Evolutionary conservation across 345 rosid genomes (phyloP).

Genomic region (Aquilaria malaccensis): DNA sequence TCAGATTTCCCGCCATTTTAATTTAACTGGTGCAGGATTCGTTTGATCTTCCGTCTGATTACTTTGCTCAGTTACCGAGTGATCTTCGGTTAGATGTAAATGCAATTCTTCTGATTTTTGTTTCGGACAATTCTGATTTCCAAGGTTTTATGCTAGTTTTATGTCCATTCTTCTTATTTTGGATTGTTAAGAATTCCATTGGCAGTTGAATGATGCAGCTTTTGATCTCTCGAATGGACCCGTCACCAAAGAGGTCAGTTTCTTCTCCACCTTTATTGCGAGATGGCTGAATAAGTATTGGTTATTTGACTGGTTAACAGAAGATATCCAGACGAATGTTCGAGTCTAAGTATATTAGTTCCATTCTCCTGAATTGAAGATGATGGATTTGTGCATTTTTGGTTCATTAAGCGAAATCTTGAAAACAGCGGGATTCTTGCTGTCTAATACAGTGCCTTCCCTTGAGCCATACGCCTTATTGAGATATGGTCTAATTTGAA

Average conservation of each 20-base stretch:
- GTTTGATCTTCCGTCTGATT: conserved; percentile 82
- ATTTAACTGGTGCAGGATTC: conserved; percentile 45
- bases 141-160: not conserved
- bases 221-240: conserved; percentile 93
- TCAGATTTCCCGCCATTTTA: no score
- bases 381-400: no score
- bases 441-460: no score
- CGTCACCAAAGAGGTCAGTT: conserved; percentile 64
- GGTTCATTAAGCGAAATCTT: no score
- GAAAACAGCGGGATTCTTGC: no score
- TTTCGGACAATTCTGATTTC: not conserved
- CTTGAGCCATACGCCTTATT: no score
- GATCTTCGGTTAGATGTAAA: conserved; percentile 87
- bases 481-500: no score
- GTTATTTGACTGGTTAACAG: no score
- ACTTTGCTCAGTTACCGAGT: conserved; percentile 51
- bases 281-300: no score
- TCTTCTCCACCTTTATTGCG: not conserved
- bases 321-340: no score
- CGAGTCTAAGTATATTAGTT: no score
- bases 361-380: no score
- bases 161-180: not conserved
- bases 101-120: not conserved
- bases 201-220: conserved; percentile 89
- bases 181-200: not conserved